Conservation (phyloP, 768 basidiomycete species). For the Neoboletus magnificus region DNA sequence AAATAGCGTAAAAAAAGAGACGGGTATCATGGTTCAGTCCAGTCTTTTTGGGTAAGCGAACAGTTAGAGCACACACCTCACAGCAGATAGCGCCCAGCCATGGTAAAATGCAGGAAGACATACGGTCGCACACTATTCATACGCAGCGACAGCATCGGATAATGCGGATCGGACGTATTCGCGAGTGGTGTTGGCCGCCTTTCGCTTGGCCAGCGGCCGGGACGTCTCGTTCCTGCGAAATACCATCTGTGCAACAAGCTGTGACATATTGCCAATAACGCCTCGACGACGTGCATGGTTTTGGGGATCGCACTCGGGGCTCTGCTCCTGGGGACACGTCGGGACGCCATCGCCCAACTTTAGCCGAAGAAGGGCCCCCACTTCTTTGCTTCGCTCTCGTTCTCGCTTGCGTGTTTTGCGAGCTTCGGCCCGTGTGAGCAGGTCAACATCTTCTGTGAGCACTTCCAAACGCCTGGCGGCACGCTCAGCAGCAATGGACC, state of each 20-base stretch:
- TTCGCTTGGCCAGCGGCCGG: constrained; percentile 39
- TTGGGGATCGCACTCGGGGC: constrained; percentile 22
- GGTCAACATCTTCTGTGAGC: constrained; percentile 36
- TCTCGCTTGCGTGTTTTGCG: constrained; percentile 46
- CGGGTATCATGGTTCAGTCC: constrained; percentile 20
- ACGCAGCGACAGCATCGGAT: constrained; percentile 16
- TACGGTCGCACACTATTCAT: constrained; percentile 9
- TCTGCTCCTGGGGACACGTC: constrained; percentile 22
- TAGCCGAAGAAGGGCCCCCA: constrained; percentile 52
- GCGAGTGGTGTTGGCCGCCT: constrained; percentile 12
- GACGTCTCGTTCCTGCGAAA: constrained; percentile 40
- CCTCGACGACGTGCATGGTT: constrained; percentile 21
- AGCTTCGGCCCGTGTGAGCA: constrained; percentile 41
- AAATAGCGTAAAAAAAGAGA: constrained; percentile 13
- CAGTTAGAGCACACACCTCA: constrained; percentile 23
- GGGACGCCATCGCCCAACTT: constrained; percentile 41
- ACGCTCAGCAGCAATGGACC: constrained; percentile 33
- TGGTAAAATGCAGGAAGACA: constrained; percentile 6
- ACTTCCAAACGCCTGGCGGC: constrained; percentile 30
- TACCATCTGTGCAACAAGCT: constrained; percentile 48
- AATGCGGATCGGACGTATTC: constrained; percentile 32
- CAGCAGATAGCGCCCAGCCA: constrained; percentile 12
- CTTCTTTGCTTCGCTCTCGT: constrained; percentile 54
- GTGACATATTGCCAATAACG: constrained; percentile 32
- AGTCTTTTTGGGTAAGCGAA: constrained; percentile 7